Base-by-base conservation (phyloP, 202 grass and related monocot species). In the Dendrocalamus latiflorus region DNA sequence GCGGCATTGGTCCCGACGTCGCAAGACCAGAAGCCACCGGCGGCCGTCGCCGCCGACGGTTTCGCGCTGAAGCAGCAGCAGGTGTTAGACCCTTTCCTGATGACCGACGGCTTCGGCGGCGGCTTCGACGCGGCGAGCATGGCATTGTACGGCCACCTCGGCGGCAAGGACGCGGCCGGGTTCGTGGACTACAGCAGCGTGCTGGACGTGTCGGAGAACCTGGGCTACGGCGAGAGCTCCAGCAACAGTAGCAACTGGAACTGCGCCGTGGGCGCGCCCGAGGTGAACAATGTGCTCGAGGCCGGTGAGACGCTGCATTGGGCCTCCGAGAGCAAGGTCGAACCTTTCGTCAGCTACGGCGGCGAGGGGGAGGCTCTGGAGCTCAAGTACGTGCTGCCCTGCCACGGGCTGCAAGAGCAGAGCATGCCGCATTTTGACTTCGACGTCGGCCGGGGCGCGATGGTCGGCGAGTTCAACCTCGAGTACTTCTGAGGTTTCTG, bases 191-290 rank as follows among this genome's bases (percentile, higher is more conserved):
- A 97, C 79, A 83, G 86, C 77, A 90, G 84, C 61, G 90, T 90
- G 71, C 84, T 94, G 65, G 92, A 97, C 79, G 88, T 89, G 47
- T 93, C 94, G 8, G 94, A 94, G 83, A 91, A 92, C 80, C 91
- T 91, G 42, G 88, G 92, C 53, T 97, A 93, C 34, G 92, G 88
- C 45, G 95, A 97, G 70, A 97, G 92, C 88, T 97, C 92, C 21
- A 94, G 95, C 79, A 94, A 94, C 86, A 94, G 95, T 88, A 93
- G 88, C 81, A 94, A 94, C 84, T 94, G 92, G 94, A 94, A 83
- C 84, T 90, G 89, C 85, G 77, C 45, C 51, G 65, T 82, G 44
- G 39, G 72, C 16, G 72, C 79, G 20, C 12, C 82, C 16, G 92
- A 91, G 55, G 66, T 17, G 13, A 88, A 36, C 68, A 69, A 85